A percentile compares a stretch with the other conserved stretches of the same genome.
These are phyloP conservation scores for Schizothecium vesticola DNA, from an alignment of 495 filamentous ascomycete genomes.

Conservation along the genomic window DNA sequence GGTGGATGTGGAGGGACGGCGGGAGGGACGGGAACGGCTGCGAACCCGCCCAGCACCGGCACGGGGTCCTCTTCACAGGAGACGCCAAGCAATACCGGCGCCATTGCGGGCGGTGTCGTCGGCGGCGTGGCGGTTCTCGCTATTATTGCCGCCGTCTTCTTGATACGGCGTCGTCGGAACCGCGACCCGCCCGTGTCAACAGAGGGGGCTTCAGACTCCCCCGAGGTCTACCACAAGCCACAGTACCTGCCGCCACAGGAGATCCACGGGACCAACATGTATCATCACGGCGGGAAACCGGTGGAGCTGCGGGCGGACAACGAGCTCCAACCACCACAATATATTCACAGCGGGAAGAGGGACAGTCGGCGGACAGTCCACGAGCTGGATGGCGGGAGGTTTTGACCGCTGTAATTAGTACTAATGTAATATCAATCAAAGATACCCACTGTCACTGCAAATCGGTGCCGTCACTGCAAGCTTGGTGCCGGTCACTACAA, in stretches of 20 bases:
- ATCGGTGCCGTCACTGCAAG: too few relatives aligned
- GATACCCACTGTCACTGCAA: too few relatives aligned
- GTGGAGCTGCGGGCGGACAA: not conserved
- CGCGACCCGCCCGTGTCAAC: not conserved
- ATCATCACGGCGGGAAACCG: not conserved
- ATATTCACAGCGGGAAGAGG: not conserved
- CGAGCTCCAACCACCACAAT: not conserved
- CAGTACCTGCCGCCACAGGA: not conserved
- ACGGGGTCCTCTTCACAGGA: not conserved
- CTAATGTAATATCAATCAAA: not conserved
- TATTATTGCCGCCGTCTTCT: not conserved
- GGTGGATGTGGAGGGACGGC: not conserved
- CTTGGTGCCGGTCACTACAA: too few relatives aligned
- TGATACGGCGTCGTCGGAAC: not conserved
- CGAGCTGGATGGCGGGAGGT: not conserved
- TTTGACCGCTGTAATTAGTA: not conserved
- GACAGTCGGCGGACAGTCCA: not conserved
- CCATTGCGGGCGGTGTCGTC: slow-evolving; percentile 7
- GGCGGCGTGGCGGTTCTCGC: not conserved
- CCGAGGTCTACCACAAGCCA: not conserved
- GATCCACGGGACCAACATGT: not conserved
- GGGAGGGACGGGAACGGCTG: not conserved
- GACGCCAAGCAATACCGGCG: not conserved
- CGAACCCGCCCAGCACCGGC: not conserved
- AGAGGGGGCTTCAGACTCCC: not conserved